Evolutionary conservation across 2,329 filamentous ascomycete species (phyloP).

Genomic region (Podosphaera leucotricha): DNA sequence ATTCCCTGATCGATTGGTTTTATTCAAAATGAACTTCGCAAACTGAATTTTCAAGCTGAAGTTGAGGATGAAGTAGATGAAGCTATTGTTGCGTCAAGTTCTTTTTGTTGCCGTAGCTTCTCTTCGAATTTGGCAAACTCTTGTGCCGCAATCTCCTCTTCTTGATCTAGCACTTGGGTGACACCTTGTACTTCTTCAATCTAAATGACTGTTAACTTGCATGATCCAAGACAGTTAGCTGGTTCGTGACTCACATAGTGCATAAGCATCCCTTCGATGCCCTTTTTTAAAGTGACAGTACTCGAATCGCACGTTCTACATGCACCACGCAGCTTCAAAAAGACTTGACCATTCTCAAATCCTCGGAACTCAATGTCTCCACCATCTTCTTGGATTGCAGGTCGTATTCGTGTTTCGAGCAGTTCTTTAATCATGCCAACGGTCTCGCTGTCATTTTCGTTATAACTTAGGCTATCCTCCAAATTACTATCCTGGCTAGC

Average conservation of each 20-base stretch:
- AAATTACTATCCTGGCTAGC: slow-evolving; percentile 23
- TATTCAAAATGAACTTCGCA: neutral
- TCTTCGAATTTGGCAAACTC: slow-evolving; percentile 95
- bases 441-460: slow-evolving; percentile 81
- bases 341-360: slow-evolving; percentile 67
- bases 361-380: slow-evolving; percentile 92
- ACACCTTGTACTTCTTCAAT: slow-evolving; percentile 93
- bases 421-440: slow-evolving; percentile 98
- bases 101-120: slow-evolving; percentile 38
- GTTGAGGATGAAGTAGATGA: slow-evolving; percentile 3
- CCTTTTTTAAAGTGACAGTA: slow-evolving; percentile 89
- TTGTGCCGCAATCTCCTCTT: slow-evolving; percentile 65
- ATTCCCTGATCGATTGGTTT: neutral
- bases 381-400: slow-evolving; percentile 91
- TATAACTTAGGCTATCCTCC: slow-evolving; percentile 55
- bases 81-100: slow-evolving; percentile 9
- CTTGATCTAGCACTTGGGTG: slow-evolving; percentile 69
- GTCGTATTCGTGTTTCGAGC: slow-evolving; percentile 79
- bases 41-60: neutral
- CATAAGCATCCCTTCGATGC: slow-evolving; percentile 97
- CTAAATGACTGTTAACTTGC: slow-evolving; percentile 21
- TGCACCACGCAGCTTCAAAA: slow-evolving; percentile 69
- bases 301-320: slow-evolving; percentile 93
- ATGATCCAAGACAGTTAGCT: neutral
- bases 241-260: slow-evolving; percentile 44